Percentiles rank a stretch among this genome's conserved stretches.
Evolutionary conservation across 192 early-diverging fungal species (phyloP).

Genomic region (Backusella circina): DNA sequence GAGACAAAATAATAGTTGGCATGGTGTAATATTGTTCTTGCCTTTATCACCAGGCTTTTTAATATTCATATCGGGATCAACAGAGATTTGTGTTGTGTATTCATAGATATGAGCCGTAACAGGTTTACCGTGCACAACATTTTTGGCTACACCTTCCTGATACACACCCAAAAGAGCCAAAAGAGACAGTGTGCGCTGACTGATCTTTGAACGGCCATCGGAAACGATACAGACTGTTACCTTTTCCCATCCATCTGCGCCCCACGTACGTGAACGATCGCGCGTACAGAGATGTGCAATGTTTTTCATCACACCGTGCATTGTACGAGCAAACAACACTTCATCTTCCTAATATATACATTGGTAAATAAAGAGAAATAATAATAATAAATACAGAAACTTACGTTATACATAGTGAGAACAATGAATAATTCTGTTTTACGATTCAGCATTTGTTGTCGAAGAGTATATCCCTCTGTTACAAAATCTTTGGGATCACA

Average conservation of each 20-base stretch:
- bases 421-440: conserved; percentile 78
- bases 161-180: conserved; percentile 78
- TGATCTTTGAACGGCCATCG: conserved; percentile 72
- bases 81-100: conserved; percentile 73
- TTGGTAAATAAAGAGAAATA: conserved; percentile 24
- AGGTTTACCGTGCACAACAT: conserved; percentile 59
- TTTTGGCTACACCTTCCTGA: conserved; percentile 68
- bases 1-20: conserved; percentile 83
- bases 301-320: conserved; percentile 75
- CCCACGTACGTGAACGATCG: conserved; percentile 48
- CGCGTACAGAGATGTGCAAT: conserved; percentile 69
- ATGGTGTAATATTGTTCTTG: conserved; percentile 59
- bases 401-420: conserved; percentile 74
- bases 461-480: conserved; percentile 54
- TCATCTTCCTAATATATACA: conserved; percentile 58
- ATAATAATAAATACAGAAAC: conserved; percentile 7
- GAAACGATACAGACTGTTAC: conserved; percentile 77
- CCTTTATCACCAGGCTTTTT: conserved; percentile 34
- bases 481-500: conserved; percentile 62
- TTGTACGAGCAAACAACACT: conserved; percentile 69
- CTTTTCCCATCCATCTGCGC: conserved; percentile 70
- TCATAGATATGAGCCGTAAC: conserved; percentile 69
- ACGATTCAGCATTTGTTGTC: conserved; percentile 59
- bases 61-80: conserved; percentile 74
- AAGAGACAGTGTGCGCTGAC: conserved; percentile 56